Evolutionary conservation across 805 yeast genomes (phyloP).

Genomic region (Starmerella stigmatis): DNA sequence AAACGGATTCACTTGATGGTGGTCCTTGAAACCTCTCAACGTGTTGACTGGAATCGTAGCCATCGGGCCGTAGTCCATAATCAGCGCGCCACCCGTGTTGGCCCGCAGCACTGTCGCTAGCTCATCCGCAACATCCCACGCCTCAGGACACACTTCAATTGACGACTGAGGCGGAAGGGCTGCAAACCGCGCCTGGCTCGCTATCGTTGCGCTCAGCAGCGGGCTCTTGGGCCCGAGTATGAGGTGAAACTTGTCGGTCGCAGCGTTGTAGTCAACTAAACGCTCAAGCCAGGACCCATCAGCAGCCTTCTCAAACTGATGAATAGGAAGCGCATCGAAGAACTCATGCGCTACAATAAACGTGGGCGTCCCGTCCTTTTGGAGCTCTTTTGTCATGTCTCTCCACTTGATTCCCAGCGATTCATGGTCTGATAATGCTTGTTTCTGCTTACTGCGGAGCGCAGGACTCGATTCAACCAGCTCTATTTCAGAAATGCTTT

Average conservation of each 20-base stretch:
- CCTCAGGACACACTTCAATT: conserved; percentile 67
- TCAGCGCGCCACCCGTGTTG: conserved; percentile 51
- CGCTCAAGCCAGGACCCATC: conserved; percentile 62
- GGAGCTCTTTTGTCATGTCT: conserved; percentile 28
- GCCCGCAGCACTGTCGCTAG: conserved; percentile 38
- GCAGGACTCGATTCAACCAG: conserved; percentile 65
- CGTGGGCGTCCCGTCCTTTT: conserved; percentile 37
- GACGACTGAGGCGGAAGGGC: conserved; percentile 46
- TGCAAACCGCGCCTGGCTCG: conserved; percentile 36
- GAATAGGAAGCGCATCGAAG: conserved; percentile 76
- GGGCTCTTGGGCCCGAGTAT: conserved; percentile 11
- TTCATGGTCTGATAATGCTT: conserved; percentile 45
- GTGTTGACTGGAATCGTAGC: conserved; percentile 57
- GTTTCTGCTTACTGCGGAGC: conserved; percentile 47
- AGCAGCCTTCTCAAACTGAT: conserved; percentile 47
- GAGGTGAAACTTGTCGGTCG: conserved; percentile 15
- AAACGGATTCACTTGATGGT: conserved; percentile 65
- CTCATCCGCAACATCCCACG: conserved; percentile 47
- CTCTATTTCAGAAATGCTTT: conserved; percentile 33
- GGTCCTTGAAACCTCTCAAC: conserved; percentile 61
- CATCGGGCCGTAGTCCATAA: conserved; percentile 69
- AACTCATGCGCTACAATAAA: conserved; percentile 76
- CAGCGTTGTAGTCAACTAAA: conserved; percentile 44
- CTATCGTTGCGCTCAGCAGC: conserved; percentile 15
- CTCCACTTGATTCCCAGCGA: conserved; percentile 35